Base-by-base conservation (phyloP, 768 basidiomycete species). In the Lactarius trivialis region DNA sequence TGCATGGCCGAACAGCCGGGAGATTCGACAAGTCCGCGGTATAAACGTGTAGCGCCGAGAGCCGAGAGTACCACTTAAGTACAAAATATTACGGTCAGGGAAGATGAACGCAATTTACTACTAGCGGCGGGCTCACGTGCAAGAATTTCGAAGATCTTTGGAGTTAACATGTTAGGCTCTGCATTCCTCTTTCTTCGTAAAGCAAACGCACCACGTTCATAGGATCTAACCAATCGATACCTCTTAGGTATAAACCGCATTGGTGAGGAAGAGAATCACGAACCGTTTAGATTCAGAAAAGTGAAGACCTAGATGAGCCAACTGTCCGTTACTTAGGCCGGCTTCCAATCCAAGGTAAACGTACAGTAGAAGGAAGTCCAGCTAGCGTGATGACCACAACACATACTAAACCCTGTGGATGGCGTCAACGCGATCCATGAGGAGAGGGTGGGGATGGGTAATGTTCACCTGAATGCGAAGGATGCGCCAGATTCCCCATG, bases 261-360 rank as follows among this genome's bases (percentile, higher is more conserved):
- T 8, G 28, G 9, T 7, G 49, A 30, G 26, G 21, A 37, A 28
- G 30, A 24, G 21, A 48, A 48, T 3, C 33, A 41, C 64, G 15
- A 24, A 65, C 64, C 64, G 21, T 65, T 65, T 24, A 65, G 39
- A n/a, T 65, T 49, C 33, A 65, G 39, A 7, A 63, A 3, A 17
- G 58, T 41, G 28, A 65, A 63, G 14, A 65, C 52, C 60, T 65
- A 45, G 19, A 56, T 12, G 21, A 17, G 34, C 7, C 3, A 5
- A 17, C 28, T 55, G 19, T 55, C 30, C 32, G 28, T 50, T 2
- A 54, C 26, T 14, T 9, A 34, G 8, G 26, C 9, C 14, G 8
- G 32, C 28, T 14, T 15, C 41, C 41, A 17, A 26, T 24, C 5
- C 32, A 41, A 12, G 39, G 28, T 57, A 12, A 17, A 39, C 64